phyloP scores from a whole-genome alignment of 2,329 filamentous ascomycete species.

The Pezicula rhizophila region DNA sequence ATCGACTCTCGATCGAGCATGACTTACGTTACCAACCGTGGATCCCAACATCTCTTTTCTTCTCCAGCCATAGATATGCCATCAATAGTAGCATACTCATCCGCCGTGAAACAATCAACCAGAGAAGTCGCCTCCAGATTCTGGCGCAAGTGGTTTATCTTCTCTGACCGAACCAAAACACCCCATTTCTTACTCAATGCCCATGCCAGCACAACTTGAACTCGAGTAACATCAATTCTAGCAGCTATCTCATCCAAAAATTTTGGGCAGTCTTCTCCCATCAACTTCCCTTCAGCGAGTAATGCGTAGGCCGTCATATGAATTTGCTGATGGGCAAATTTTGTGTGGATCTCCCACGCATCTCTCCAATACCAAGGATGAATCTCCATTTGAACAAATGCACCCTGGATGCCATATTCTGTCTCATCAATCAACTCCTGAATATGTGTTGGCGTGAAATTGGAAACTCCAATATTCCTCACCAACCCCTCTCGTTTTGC shows the following conservation, averaged over 20 bases:
- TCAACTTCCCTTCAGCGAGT: slow-evolving; percentile 15
- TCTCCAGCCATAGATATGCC: slow-evolving; percentile 5
- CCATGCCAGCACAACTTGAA: slow-evolving; percentile 14
- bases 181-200: slow-evolving; percentile 9
- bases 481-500: slow-evolving; percentile 61
- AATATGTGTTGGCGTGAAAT: slow-evolving; percentile 73
- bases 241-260: slow-evolving; percentile 7
- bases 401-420: slow-evolving; percentile 40
- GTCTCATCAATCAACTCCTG: slow-evolving; percentile 65
- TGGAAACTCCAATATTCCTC: slow-evolving; percentile 75
- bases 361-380: slow-evolving; percentile 45
- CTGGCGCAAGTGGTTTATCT: slow-evolving; percentile 6
- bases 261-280: slow-evolving; percentile 4
- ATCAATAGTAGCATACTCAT: slow-evolving; percentile 10
- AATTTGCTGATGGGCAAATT: slow-evolving; percentile 7
- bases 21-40: not conserved
- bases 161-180: slow-evolving; percentile 10
- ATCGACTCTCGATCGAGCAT: not conserved
- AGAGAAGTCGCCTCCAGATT: slow-evolving; percentile 3
- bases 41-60: slow-evolving; percentile 17
- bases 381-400: slow-evolving; percentile 80
- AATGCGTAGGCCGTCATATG: slow-evolving; percentile 14
- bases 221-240: slow-evolving; percentile 3
- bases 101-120: slow-evolving; percentile 3
- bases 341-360: slow-evolving; percentile 10